Conservation (phyloP, 2,329 filamentous ascomycete genomes). For the Fusarium multiceps region DNA sequence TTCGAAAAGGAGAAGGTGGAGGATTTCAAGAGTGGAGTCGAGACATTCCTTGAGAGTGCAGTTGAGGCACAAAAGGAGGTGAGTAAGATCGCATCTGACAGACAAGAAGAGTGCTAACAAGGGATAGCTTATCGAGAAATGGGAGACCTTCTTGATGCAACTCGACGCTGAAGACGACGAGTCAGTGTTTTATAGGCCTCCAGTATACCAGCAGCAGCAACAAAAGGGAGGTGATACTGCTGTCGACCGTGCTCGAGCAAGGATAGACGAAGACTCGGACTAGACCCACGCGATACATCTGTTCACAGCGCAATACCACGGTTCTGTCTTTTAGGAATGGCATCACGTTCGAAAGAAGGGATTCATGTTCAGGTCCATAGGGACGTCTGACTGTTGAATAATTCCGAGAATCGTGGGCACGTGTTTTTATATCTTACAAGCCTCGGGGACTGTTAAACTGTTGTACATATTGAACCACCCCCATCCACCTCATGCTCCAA, state of each 20-base stretch:
- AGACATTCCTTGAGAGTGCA: slow-evolving; percentile 96
- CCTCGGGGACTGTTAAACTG: slow-evolving; percentile 46
- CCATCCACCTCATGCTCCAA: slow-evolving; percentile 34
- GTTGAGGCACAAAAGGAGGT: slow-evolving; percentile 99
- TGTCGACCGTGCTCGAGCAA: slow-evolving; percentile 68
- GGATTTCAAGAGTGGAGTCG: slow-evolving; percentile 97
- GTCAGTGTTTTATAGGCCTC: slow-evolving; percentile 72
- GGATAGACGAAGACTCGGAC: slow-evolving; percentile 70
- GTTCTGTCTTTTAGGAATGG: slow-evolving; percentile 25
- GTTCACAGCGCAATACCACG: slow-evolving; percentile 25
- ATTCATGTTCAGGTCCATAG: slow-evolving; percentile 16
- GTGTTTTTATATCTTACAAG: slow-evolving; percentile 53
- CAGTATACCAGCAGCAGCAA: slow-evolving; percentile 65
- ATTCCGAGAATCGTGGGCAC: slow-evolving; percentile 43
- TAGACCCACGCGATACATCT: slow-evolving; percentile 48
- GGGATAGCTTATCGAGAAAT: slow-evolving; percentile 79
- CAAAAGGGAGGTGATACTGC: slow-evolving; percentile 68
- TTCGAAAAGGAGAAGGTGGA: slow-evolving; percentile 99
- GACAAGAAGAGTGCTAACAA: slow-evolving; percentile 38
- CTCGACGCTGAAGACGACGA: slow-evolving; percentile 93
- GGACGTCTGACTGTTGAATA: slow-evolving; percentile 37
- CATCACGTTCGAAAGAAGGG: slow-evolving; percentile 8
- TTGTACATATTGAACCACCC: slow-evolving; percentile 51
- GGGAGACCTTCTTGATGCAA: slow-evolving; percentile 98
- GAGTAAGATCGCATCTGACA: slow-evolving; percentile 47